These are phyloP conservation scores for Penicillium cataractarum DNA, from an alignment of 495 filamentous ascomycete species.

Conservation along the genomic window DNA sequence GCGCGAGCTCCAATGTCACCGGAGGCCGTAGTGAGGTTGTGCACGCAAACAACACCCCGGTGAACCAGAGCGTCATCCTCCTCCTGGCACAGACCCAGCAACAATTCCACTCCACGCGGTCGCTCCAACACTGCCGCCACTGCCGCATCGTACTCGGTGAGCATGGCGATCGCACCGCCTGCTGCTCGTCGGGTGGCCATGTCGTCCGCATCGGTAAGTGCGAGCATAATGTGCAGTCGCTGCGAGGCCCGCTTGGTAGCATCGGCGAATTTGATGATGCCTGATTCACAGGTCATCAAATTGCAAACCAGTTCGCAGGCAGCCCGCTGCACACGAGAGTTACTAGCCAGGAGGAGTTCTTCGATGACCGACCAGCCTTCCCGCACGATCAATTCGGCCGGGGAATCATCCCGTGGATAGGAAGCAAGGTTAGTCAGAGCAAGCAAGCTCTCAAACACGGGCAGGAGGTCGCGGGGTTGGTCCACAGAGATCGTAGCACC, in stretches of 20 bases:
- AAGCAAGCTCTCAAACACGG: slow-evolving; percentile 85
- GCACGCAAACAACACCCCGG: slow-evolving; percentile 75
- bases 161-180: slow-evolving; percentile 82
- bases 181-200: slow-evolving; percentile 77
- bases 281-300: slow-evolving; percentile 75
- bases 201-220: slow-evolving; percentile 85
- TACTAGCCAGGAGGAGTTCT: slow-evolving; percentile 77
- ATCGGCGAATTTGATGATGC: slow-evolving; percentile 75
- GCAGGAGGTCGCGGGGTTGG: slow-evolving; percentile 78
- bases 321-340: slow-evolving; percentile 77
- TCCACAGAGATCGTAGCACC: slow-evolving; percentile 46
- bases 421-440: slow-evolving; percentile 94
- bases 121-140: slow-evolving; percentile 69
- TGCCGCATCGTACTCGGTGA: slow-evolving; percentile 75
- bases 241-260: slow-evolving; percentile 67
- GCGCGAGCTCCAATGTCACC: slow-evolving; percentile 47
- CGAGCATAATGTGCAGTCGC: slow-evolving; percentile 79
- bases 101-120: slow-evolving; percentile 67
- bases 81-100: slow-evolving; percentile 76
- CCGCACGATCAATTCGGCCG: slow-evolving; percentile 71
- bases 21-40: slow-evolving; percentile 48
- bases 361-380: slow-evolving; percentile 74
- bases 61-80: slow-evolving; percentile 75
- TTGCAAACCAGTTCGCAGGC: slow-evolving; percentile 92
- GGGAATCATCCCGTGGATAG: slow-evolving; percentile 62